Conservation (phyloP, 257 asterid species). For the Nicotiana attenuata region DNA sequence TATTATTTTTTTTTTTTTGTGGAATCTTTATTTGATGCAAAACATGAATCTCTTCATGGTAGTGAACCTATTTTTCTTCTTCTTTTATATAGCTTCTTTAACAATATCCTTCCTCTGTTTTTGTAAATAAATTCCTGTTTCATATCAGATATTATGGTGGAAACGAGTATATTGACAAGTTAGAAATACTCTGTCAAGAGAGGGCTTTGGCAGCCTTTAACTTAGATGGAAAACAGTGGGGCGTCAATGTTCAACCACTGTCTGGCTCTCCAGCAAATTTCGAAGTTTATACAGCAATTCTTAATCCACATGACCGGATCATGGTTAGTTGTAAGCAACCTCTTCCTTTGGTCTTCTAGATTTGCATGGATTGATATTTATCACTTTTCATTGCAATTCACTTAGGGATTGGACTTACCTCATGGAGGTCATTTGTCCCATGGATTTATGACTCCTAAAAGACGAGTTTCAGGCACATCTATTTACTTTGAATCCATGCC, state of each 20-base stretch:
- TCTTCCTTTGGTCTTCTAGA: background rate
- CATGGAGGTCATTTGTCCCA: conserved; percentile 96
- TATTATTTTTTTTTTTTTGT: background rate
- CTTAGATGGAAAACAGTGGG: conserved; percentile 73
- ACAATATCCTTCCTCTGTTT: background rate
- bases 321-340: conserved; percentile 42
- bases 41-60: background rate
- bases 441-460: conserved; percentile 95
- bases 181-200: conserved; percentile 86
- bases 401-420: conserved; percentile 92
- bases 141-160: conserved; percentile 80
- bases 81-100: background rate
- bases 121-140: background rate
- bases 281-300: conserved; percentile 90
- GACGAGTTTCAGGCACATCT: conserved; percentile 92
- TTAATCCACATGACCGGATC: conserved; percentile 85
- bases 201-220: conserved; percentile 91
- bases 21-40: background rate
- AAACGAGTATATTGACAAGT: conserved; percentile 80
- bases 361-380: background rate
- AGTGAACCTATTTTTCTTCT: background rate
- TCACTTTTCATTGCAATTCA: conserved; percentile 4
- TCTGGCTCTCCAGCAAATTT: conserved; percentile 99
- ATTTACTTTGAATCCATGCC: conserved; percentile 96
- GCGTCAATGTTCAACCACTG: conserved; percentile 88